A percentile compares a stretch with the other conserved stretches of the same genome.
Conservation (phyloP, 805 yeast genomes). For the Ogataea nonfermentans region DNA sequence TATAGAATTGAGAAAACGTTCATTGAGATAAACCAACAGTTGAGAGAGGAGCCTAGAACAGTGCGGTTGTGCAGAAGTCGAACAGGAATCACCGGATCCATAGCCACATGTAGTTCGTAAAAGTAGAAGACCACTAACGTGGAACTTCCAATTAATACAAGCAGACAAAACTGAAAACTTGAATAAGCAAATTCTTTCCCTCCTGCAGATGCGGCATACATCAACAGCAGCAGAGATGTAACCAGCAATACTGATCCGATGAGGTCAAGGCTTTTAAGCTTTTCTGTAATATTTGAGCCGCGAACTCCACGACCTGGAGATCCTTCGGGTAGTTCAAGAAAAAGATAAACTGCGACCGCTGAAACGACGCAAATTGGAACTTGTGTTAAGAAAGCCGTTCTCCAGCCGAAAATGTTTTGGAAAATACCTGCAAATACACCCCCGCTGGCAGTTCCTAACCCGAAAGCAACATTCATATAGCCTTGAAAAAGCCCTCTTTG, state of each 20-base stretch:
- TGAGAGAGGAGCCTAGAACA: conserved; percentile 59
- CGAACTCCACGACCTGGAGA: conserved; percentile 53
- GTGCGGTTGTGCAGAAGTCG: conserved; percentile 57
- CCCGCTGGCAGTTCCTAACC: conserved; percentile 73
- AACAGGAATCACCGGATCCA: conserved; percentile 69
- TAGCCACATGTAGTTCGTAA: conserved; percentile 50
- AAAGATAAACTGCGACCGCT: conserved; percentile 37
- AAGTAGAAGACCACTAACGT: conserved; percentile 44
- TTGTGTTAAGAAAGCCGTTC: conserved; percentile 55
- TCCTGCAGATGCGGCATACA: conserved; percentile 65
- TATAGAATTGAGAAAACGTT: conserved; percentile 59
- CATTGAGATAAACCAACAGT: conserved; percentile 73
- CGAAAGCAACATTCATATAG: conserved; percentile 69
- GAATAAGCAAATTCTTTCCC: conserved; percentile 54
- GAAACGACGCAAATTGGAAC: conserved; percentile 48
- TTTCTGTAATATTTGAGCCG: conserved; percentile 42
- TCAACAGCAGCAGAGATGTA: conserved; percentile 50
- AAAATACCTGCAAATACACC: conserved; percentile 63
- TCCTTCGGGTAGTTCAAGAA: conserved; percentile 40
- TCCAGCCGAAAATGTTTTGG: conserved; percentile 60
- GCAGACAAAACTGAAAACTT: conserved; percentile 37
- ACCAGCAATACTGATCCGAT: conserved; percentile 64
- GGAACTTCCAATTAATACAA: conserved; percentile 35
- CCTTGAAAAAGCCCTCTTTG: conserved; percentile 85
- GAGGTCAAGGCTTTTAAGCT: conserved; percentile 62